Evolutionary conservation across 805 yeast species (phyloP).

Genomic region (Kodamaea fukazawae): DNA sequence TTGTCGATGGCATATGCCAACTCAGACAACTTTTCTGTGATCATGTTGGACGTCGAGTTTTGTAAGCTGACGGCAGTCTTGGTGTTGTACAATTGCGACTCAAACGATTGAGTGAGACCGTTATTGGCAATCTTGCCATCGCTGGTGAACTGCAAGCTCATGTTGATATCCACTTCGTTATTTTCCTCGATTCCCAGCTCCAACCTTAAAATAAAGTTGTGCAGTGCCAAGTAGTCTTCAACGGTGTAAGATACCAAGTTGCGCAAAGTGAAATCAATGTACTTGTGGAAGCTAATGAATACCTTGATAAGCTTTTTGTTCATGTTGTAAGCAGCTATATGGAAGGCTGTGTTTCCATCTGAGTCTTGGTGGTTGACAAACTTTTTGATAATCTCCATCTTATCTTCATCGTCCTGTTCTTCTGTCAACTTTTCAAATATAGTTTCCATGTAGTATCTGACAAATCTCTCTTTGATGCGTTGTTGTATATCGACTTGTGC

Average conservation of each 20-base stretch:
- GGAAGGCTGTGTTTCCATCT: conserved; percentile 93
- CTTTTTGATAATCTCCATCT: conserved; percentile 26
- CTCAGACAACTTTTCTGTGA: conserved; percentile 40
- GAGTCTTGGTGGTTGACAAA: conserved; percentile 85
- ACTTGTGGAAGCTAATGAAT: conserved; percentile 23
- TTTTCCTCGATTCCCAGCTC: conserved; percentile 12
- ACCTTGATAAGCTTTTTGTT: conserved; percentile 23
- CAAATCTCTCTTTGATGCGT: conserved; percentile 34
- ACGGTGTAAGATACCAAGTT: conserved; percentile 24
- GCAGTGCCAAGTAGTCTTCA: conserved; percentile 28
- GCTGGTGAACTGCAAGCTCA: conserved; percentile 5
- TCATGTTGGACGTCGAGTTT: conserved; percentile 29
- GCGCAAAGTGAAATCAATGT: conserved; percentile 23
- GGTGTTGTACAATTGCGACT: conserved; percentile 35
- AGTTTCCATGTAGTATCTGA: conserved; percentile 39
- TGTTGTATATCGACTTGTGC: conserved; percentile 28
- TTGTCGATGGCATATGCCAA: conserved; percentile 36
- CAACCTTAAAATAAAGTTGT: conserved; percentile 24
- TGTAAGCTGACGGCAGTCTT: conserved; percentile 35
- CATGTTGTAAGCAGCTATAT: conserved; percentile 66
- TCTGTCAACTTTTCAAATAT: conserved; percentile 31
- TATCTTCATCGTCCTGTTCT: conserved; percentile 6
- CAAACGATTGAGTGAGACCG: conserved; percentile 19
- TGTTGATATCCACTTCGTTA: neutral
- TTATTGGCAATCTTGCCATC: conserved; percentile 4